Percentiles rank a stretch among this genome's conserved stretches.
Conservation (phyloP, 441 rosid species). For the Euphorbia corollata region DNA sequence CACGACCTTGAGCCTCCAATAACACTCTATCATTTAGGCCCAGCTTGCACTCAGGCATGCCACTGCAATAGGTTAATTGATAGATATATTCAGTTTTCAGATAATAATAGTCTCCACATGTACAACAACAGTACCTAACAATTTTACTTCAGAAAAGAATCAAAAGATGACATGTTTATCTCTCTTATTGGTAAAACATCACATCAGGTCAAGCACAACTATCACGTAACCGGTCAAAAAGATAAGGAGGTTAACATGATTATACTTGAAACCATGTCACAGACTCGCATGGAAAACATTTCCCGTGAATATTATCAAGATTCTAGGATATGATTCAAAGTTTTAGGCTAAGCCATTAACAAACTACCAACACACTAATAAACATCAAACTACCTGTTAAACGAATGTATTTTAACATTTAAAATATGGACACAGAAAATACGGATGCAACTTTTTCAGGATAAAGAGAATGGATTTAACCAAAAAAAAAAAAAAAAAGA, state of each 20-base stretch:
- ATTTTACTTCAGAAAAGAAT: neutral
- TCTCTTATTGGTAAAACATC: neutral
- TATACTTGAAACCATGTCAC: neutral
- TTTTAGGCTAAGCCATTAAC: neutral
- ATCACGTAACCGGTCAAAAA: neutral
- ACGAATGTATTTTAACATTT: neutral
- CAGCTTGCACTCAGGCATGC: slow-evolving; percentile 99
- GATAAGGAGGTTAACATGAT: neutral
- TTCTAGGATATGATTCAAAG: neutral
- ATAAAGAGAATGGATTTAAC: neutral
- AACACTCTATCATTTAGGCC: slow-evolving; percentile 90
- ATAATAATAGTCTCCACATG: slow-evolving; percentile 4
- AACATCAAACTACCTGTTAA: neutral
- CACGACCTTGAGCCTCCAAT: slow-evolving; percentile 92
- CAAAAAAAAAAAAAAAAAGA: slow-evolving; percentile 1
- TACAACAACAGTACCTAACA: neutral
- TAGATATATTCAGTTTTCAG: slow-evolving; percentile 3
- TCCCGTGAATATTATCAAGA: neutral
- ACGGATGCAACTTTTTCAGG: neutral
- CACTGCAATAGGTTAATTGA: slow-evolving; percentile 45
- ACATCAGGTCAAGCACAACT: neutral
- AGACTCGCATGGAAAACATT: neutral
- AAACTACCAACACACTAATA: neutral
- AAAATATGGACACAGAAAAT: slow-evolving; percentile 5
- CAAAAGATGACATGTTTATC: neutral